phyloP scores from a whole-genome alignment of 768 basidiomycete species.

The Mycena maculata region DNA sequence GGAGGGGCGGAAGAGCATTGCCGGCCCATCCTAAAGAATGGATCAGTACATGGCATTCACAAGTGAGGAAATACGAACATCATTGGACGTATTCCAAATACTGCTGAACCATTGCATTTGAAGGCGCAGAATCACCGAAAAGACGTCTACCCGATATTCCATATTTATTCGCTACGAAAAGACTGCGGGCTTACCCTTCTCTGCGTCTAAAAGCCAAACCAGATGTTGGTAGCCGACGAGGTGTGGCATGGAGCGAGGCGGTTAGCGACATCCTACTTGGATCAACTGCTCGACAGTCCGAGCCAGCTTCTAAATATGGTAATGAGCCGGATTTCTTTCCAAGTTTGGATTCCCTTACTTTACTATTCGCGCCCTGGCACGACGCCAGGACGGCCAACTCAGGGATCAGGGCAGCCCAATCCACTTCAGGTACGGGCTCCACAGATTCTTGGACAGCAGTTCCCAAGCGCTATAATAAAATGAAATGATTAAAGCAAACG shows the following conservation, averaged over 20 bases:
- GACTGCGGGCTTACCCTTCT: constrained; percentile 49
- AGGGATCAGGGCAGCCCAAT: constrained; percentile 41
- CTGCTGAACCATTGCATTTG: constrained; percentile 64
- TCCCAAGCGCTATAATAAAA: constrained; percentile 40
- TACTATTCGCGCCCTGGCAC: neutral
- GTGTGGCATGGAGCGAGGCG: constrained; percentile 52
- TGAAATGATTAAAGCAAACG: constrained; percentile 45
- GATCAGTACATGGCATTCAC: constrained; percentile 12
- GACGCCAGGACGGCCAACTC: constrained; percentile 50
- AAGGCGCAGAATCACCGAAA: constrained; percentile 46
- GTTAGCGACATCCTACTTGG: constrained; percentile 49
- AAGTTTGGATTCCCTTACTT: neutral
- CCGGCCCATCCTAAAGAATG: constrained; percentile 45
- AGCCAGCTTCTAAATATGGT: constrained; percentile 25
- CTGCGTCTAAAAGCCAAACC: constrained; percentile 60
- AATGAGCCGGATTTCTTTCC: neutral
- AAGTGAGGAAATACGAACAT: constrained; percentile 37
- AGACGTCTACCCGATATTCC: constrained; percentile 41
- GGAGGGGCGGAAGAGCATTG: constrained; percentile 57
- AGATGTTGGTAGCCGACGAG: constrained; percentile 68
- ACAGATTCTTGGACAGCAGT: neutral
- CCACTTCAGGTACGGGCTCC: constrained; percentile 18
- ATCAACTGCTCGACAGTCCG: constrained; percentile 52
- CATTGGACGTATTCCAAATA: constrained; percentile 54
- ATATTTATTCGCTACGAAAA: neutral